Conservation (phyloP, 306 rosid species). For the Coriaria nepalensis region DNA sequence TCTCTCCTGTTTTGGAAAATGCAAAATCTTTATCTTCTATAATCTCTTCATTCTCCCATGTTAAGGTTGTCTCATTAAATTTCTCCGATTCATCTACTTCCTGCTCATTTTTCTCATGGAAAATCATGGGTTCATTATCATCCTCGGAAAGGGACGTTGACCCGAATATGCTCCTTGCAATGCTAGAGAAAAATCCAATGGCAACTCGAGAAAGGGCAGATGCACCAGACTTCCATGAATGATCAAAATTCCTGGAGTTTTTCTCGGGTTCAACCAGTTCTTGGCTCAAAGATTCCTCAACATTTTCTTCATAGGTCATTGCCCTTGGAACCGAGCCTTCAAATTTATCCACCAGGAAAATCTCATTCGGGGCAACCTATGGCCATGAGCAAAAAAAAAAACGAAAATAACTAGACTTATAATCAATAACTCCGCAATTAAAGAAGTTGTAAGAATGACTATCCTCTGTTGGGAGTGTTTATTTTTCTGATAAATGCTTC, state of each 20-base stretch:
- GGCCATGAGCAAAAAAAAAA: neutral
- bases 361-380: neutral
- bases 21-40: slow-evolving; percentile 19
- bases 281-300: neutral
- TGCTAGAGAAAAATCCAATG: slow-evolving; percentile 48
- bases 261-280: neutral
- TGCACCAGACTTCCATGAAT: slow-evolving; percentile 39
- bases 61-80: no score
- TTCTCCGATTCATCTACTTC: neutral
- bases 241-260: neutral
- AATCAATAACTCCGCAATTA: neutral
- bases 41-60: slow-evolving; percentile 17
- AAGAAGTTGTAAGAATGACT: neutral
- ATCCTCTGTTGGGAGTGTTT: neutral
- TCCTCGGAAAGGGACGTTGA: slow-evolving; percentile 39
- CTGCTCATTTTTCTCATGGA: slow-evolving; percentile 27
- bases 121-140: slow-evolving; percentile 27
- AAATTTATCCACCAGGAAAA: neutral
- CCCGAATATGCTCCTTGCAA: slow-evolving; percentile 43
- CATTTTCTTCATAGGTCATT: slow-evolving; percentile 1
- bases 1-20: slow-evolving; percentile 8
- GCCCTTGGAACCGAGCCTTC: neutral
- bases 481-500: no score
- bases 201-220: slow-evolving; percentile 64
- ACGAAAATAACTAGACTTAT: neutral